Conservation (phyloP, 2,329 filamentous ascomycete genomes). For the Fusarium sp. region DNA sequence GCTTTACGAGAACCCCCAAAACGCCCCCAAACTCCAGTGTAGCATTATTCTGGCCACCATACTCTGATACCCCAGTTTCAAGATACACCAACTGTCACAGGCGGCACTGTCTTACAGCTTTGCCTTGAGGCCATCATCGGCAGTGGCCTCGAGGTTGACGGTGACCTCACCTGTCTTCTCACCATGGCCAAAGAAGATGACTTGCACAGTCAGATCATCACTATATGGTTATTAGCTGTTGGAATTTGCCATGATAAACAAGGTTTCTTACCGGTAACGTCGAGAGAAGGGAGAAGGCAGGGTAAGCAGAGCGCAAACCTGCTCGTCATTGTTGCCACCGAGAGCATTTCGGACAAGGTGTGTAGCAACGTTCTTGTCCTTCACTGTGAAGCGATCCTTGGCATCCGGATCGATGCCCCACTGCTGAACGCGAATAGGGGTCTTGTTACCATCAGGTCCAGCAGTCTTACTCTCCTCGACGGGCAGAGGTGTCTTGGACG, state of each 20-base stretch:
- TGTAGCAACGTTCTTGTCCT: conserved; percentile 96
- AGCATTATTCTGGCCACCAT: not conserved
- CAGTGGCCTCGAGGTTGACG: conserved; percentile 88
- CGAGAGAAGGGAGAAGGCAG: conserved; percentile 91
- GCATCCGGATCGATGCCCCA: conserved; percentile 84
- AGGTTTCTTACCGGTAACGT: conserved; percentile 76
- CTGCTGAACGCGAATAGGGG: conserved; percentile 88
- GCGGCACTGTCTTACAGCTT: conserved; percentile 51
- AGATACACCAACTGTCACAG: not conserved
- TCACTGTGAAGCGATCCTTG: conserved; percentile 87
- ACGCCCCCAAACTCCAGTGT: conserved; percentile 42
- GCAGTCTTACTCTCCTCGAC: conserved; percentile 72
- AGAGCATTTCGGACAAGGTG: conserved; percentile 95
- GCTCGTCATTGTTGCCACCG: conserved; percentile 91
- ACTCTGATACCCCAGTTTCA: not conserved
- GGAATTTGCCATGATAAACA: not conserved
- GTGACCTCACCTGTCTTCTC: conserved; percentile 81
- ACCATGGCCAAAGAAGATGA: conserved; percentile 95
- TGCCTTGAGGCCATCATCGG: conserved; percentile 55
- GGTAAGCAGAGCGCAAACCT: conserved; percentile 91
- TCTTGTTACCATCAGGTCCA: conserved; percentile 76
- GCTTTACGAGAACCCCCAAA: conserved; percentile 26
- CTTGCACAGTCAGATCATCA: conserved; percentile 95
- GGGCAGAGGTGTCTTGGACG: conserved; percentile 68
- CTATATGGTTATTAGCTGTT: conserved; percentile 56